Percentiles rank a stretch among this genome's conserved stretches.
Evolutionary conservation across 1,284 basidiomycete species (phyloP).

Genomic region (Irpex sp.): DNA sequence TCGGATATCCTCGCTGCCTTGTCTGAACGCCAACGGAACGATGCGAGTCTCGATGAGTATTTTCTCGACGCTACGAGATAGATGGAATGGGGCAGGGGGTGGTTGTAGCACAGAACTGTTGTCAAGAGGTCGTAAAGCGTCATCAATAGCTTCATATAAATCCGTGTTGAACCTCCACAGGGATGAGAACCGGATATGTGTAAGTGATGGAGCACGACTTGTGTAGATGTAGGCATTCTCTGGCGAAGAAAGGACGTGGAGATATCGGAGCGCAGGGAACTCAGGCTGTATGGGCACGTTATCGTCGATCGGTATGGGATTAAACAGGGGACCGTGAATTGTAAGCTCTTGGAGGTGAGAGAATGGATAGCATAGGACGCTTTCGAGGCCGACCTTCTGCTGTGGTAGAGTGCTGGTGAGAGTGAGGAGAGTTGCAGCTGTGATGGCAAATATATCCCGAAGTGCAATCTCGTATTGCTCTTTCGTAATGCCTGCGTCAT

Average conservation of each 20-base stretch:
- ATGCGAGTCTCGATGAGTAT: neutral
- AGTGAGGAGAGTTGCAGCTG: constrained; percentile 10
- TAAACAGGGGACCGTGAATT: constrained; percentile 9
- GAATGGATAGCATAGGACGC: constrained; percentile 5
- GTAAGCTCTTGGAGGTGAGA: constrained; percentile 13
- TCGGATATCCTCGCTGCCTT: neutral
- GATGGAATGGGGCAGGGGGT: neutral
- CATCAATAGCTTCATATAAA: neutral
- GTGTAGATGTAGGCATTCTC: constrained; percentile 9
- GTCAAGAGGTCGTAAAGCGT: neutral
- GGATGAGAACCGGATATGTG: constrained; percentile 13
- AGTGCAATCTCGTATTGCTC: neutral
- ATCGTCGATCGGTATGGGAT: neutral
- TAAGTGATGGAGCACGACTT: constrained; percentile 8
- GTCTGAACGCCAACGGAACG: neutral
- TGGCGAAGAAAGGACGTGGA: constrained; percentile 9
- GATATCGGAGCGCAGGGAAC: constrained; percentile 9
- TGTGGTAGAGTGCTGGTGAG: constrained; percentile 8
- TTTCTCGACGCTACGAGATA: neutral
- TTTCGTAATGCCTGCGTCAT: neutral
- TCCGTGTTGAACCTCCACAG: neutral
- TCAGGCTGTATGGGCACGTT: neutral
- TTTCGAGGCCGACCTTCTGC: neutral
- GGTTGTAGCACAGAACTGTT: neutral
- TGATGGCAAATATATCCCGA: constrained; percentile 1